A percentile compares a stretch with the other conserved stretches of the same genome.
phyloP scores from a whole-genome alignment of 371 early-diverging fungal genomes.

The Apophysomyces trapeziformis region DNA sequence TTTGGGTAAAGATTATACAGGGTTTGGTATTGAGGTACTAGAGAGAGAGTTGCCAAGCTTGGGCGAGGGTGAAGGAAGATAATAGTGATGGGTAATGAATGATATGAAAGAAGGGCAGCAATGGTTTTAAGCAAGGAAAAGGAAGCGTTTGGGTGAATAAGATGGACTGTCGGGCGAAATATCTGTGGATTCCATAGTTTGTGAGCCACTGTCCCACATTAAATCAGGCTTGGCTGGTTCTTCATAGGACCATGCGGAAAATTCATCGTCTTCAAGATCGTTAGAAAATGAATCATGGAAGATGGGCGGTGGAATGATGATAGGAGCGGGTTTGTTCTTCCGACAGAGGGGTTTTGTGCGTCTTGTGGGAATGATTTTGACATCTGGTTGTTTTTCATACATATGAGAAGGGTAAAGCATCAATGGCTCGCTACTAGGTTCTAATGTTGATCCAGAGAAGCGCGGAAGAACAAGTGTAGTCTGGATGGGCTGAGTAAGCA shows the following conservation, averaged over 20 bases:
- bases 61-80: no score
- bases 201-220: conserved; percentile 21
- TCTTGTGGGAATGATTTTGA: conserved; percentile 6
- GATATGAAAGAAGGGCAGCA: no score
- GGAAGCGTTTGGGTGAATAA: background rate
- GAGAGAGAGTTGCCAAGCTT: no score
- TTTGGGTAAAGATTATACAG: no score
- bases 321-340: conserved; percentile 23
- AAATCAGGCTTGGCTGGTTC: conserved; percentile 17
- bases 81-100: no score
- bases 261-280: conserved; percentile 15
- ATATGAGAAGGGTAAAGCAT: conserved; percentile 24
- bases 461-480: conserved; percentile 18
- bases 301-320: conserved; percentile 17
- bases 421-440: conserved; percentile 26
- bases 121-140: background rate
- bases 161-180: conserved; percentile 4
- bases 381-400: conserved; percentile 15
- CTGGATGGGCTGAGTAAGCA: background rate
- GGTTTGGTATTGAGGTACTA: no score
- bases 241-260: conserved; percentile 28
- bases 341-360: conserved; percentile 21
- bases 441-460: conserved; percentile 31
- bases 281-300: conserved; percentile 13
- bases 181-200: conserved; percentile 14